These are phyloP conservation scores for Guyanaporus albipodus DNA, from an alignment of 768 basidiomycete genomes.

Conservation along the genomic window DNA sequence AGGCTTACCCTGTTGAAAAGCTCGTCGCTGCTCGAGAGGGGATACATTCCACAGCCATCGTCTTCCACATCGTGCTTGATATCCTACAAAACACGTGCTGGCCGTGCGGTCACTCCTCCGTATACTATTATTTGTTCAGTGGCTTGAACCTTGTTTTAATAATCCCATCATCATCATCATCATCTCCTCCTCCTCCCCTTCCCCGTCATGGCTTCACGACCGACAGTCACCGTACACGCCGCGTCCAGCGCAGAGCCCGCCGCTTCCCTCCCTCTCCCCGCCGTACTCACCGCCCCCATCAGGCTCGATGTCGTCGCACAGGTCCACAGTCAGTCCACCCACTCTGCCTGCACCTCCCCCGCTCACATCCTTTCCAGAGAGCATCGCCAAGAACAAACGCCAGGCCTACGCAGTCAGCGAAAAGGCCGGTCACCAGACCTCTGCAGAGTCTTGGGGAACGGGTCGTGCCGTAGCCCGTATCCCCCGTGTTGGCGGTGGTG, in stretches of 20 bases:
- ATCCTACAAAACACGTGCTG: conserved; percentile 29
- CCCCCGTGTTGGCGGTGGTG: conserved; percentile 98
- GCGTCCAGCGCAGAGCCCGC: conserved; percentile 82
- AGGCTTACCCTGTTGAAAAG: conserved; percentile 26
- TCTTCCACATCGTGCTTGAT: conserved; percentile 26
- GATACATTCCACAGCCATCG: conserved; percentile 22
- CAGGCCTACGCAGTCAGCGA: conserved; percentile 96
- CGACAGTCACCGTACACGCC: conserved; percentile 83
- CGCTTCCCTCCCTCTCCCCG: conserved; percentile 86
- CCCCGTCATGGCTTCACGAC: conserved; percentile 81
- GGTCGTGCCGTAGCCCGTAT: conserved; percentile 99
- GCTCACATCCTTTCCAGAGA: conserved; percentile 54
- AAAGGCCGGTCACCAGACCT: conserved; percentile 99
- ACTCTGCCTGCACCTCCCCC: neutral
- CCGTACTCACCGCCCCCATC: conserved; percentile 97
- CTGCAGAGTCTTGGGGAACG: conserved; percentile 99
- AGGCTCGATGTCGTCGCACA: conserved; percentile 97
- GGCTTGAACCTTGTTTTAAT: conserved; percentile 32
- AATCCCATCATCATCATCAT: neutral
- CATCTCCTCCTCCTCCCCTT: conserved; percentile 21
- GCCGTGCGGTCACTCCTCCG: conserved; percentile 27
- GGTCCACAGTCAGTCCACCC: conserved; percentile 93
- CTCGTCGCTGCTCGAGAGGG: conserved; percentile 32
- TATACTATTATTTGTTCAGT: conserved; percentile 19
- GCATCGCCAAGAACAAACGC: conserved; percentile 95